Evolutionary conservation across 805 yeast species (phyloP), one percentile per base, ranked within the genome.

Genomic region (Saccharomycopsis amapae): DNA sequence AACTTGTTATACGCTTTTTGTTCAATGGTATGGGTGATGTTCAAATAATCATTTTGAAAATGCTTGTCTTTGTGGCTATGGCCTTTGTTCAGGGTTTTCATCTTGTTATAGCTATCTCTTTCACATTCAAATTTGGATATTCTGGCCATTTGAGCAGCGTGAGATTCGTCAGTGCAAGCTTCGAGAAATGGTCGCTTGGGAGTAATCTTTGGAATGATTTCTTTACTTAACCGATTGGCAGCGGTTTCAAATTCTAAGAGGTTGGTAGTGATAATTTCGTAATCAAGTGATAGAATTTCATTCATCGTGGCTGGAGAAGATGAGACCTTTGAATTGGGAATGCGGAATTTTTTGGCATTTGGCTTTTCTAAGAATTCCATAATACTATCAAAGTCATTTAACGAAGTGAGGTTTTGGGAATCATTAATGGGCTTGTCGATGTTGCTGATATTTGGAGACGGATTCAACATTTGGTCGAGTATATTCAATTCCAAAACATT

Each of bases 161-260:
- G 51, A 17, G n/a, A 18, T 17, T 40, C 31, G 40, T 71, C 66
- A 41, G 69, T 66, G 53, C 85, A 79, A 17, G 75, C 73, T 18
- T 72, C 75, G 45, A 63, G 61, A 54, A 76, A 78, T 3, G 76
- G 75, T 31, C 59, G 59, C 15, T 56, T 55, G 2, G 59, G 50
- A 0, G 79, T 69, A 24, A 67, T 65, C 15, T 62, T 42, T 40
- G 61, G 56, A 0, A 71, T 64, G 39, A 72, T 62, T 36, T 71
- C 68, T 25, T 63, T 62, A 2, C 43, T 15, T 7, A 41, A 22
- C 4, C 12, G 9, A 7, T n/a, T 19, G 9, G 20, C 24, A 12
- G 40, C 40, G n/a, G 25, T 20, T 13, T n/a, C 13, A n/a, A 12
- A n/a, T 19, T 19, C 13, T 13, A 37, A 20, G 9, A 37, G 12